phyloP scores from a whole-genome alignment of 2,329 filamentous ascomycete genomes.

The Venturiaceae sp. region DNA sequence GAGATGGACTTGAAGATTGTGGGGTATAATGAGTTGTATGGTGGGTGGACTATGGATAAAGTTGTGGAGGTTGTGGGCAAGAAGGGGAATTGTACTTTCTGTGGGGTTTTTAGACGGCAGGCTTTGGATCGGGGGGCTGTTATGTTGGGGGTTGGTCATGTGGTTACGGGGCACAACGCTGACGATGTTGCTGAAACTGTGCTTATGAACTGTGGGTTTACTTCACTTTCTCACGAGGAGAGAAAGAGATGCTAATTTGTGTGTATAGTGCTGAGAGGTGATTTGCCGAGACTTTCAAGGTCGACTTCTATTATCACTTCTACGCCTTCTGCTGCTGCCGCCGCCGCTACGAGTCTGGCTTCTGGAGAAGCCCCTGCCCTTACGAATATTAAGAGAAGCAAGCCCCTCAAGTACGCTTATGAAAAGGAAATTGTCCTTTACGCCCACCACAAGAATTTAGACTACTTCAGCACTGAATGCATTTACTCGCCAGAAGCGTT shows the following conservation, averaged over 20 bases:
- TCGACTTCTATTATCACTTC: slow-evolving; percentile 80
- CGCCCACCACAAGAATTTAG: slow-evolving; percentile 89
- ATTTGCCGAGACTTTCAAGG: slow-evolving; percentile 75
- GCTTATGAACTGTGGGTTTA: slow-evolving; percentile 65
- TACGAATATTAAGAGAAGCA: slow-evolving; percentile 90
- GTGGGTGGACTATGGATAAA: slow-evolving; percentile 97
- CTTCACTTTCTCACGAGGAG: neutral
- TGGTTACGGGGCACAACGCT: slow-evolving; percentile 95
- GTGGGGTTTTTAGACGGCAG: slow-evolving; percentile 89
- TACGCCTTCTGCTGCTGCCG: slow-evolving; percentile 36
- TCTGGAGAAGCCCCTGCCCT: slow-evolving; percentile 11
- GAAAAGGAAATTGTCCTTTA: slow-evolving; percentile 99
- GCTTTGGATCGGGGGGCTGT: slow-evolving; percentile 88
- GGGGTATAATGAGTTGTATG: slow-evolving; percentile 82
- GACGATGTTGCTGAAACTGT: slow-evolving; percentile 97
- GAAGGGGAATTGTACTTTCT: slow-evolving; percentile 98
- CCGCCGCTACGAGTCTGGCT: slow-evolving; percentile 42
- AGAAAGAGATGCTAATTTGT: slow-evolving; percentile 10
- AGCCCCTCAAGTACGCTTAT: slow-evolving; percentile 95
- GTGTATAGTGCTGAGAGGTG: slow-evolving; percentile 62
- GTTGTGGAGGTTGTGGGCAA: slow-evolving; percentile 94
- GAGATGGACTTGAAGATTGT: slow-evolving; percentile 86
- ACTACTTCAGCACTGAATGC: slow-evolving; percentile 98
- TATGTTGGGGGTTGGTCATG: slow-evolving; percentile 77
- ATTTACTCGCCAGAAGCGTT: slow-evolving; percentile 98